phyloP scores from a whole-genome alignment of 2,329 filamentous ascomycete species.

The Stagonosporopsis rhizophila region DNA sequence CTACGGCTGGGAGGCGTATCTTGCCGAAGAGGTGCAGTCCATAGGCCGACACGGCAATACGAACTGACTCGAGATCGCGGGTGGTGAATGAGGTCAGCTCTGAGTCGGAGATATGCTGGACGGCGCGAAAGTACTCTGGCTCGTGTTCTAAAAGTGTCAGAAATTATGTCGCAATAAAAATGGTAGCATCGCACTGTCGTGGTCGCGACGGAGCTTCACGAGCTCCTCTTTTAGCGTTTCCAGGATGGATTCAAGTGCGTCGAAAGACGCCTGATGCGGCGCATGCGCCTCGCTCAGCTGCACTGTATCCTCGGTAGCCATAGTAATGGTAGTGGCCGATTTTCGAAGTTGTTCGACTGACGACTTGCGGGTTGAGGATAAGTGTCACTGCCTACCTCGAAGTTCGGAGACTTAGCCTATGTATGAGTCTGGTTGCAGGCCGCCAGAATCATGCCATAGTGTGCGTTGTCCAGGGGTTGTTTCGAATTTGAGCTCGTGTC shows the following conservation, averaged over 20 bases:
- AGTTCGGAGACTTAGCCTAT: background rate
- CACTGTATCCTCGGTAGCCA: conserved; percentile 49
- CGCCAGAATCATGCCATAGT: conserved; percentile 7
- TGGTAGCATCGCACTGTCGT: conserved; percentile 37
- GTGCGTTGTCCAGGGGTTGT: conserved; percentile 10
- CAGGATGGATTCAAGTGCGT: conserved; percentile 44
- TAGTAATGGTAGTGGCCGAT: conserved; percentile 16
- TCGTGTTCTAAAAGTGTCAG: conserved; percentile 41
- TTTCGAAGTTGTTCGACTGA: background rate
- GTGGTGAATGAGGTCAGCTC: conserved; percentile 40
- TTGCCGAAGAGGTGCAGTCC: conserved; percentile 45
- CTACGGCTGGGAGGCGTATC: conserved; percentile 32
- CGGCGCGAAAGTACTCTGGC: conserved; percentile 46
- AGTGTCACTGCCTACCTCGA: background rate
- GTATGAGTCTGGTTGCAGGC: background rate
- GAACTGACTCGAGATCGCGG: conserved; percentile 36
- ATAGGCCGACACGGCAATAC: conserved; percentile 41
- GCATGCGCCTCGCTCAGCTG: conserved; percentile 41
- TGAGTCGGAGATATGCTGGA: conserved; percentile 51
- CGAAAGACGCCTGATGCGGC: conserved; percentile 45
- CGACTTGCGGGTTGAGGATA: background rate
- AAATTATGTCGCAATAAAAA: background rate
- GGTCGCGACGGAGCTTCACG: conserved; percentile 42
- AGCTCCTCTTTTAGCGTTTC: conserved; percentile 43
- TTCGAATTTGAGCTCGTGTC: conserved; percentile 1